These are phyloP conservation scores for Aaosphaeria arxii DNA, from an alignment of 2,329 filamentous ascomycete genomes.

Conservation along the genomic window DNA sequence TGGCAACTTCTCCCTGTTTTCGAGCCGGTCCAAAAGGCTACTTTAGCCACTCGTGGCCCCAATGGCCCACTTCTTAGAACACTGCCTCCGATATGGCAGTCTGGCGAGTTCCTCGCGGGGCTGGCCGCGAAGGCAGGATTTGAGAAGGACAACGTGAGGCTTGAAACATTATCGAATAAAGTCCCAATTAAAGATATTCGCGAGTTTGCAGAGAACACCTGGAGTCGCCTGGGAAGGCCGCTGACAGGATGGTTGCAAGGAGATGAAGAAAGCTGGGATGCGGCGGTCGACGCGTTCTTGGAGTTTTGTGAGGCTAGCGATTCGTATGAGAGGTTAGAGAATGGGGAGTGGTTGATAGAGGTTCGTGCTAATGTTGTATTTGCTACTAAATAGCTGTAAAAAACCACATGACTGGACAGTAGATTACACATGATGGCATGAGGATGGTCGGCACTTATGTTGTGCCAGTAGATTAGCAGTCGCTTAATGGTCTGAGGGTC, in stretches of 20 bases:
- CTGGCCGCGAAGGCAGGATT: constrained; percentile 6
- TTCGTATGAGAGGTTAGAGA: constrained; percentile 5
- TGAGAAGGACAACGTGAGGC: constrained; percentile 3
- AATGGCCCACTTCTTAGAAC: constrained; percentile 2
- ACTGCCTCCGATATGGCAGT: constrained; percentile 5
- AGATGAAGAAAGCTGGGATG: constrained; percentile 10
- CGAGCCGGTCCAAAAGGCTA: constrained; percentile 4
- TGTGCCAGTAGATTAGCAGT: no score
- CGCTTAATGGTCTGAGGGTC: no score
- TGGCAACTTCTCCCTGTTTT: constrained; percentile 9
- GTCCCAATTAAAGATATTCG: constrained; percentile 1
- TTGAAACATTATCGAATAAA: neutral
- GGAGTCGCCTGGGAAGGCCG: constrained; percentile 10
- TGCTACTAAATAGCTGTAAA: constrained; percentile 5
- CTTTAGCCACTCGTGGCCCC: constrained; percentile 3
- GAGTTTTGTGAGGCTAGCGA: constrained; percentile 5
- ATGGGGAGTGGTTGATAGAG: constrained; percentile 3
- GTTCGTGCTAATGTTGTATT: constrained; percentile 9
- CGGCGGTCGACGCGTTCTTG: constrained; percentile 6
- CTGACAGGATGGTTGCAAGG: constrained; percentile 6
- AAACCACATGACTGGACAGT: no score
- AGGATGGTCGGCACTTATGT: no score
- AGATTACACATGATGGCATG: no score
- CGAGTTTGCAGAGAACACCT: constrained; percentile 4
- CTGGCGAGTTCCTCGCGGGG: neutral